These are phyloP conservation scores for Stephanodiscus triporus DNA, from an alignment of 108 stramenopile species.

Conservation along the genomic window DNA sequence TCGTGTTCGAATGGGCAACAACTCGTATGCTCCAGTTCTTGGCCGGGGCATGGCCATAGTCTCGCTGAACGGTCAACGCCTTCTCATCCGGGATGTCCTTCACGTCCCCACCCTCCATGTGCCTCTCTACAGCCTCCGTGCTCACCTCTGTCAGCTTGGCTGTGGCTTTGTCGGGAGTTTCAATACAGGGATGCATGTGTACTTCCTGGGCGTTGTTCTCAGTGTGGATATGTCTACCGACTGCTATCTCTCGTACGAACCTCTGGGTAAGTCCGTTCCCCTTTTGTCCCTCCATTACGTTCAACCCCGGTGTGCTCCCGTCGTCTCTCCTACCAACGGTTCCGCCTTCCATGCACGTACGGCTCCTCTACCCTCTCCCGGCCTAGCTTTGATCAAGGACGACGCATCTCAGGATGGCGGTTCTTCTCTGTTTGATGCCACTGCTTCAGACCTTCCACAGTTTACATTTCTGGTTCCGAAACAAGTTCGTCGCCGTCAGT, in stretches of 20 bases:
- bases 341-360: too few relatives aligned
- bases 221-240: conserved; percentile 14
- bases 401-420: too few relatives aligned
- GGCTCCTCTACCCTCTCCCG: too few relatives aligned
- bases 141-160: neutral
- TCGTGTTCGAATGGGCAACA: neutral
- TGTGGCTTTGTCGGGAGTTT: conserved; percentile 17
- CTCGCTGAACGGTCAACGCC: conserved; percentile 7
- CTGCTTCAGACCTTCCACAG: too few relatives aligned
- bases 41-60: conserved; percentile 7
- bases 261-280: neutral
- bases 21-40: neutral
- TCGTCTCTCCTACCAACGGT: neutral
- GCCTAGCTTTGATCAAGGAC: too few relatives aligned
- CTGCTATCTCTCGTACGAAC: conserved; percentile 4
- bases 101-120: conserved; percentile 14
- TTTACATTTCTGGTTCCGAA: too few relatives aligned
- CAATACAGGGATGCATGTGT: neutral
- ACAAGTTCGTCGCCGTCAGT: too few relatives aligned
- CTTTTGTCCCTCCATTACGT: neutral
- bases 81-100: conserved; percentile 20
- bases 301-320: neutral
- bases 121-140: conserved; percentile 15
- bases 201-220: conserved; percentile 13
- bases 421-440: too few relatives aligned